Conservation (phyloP, 208 protist genomes). For the Zelonia costaricensis region DNA sequence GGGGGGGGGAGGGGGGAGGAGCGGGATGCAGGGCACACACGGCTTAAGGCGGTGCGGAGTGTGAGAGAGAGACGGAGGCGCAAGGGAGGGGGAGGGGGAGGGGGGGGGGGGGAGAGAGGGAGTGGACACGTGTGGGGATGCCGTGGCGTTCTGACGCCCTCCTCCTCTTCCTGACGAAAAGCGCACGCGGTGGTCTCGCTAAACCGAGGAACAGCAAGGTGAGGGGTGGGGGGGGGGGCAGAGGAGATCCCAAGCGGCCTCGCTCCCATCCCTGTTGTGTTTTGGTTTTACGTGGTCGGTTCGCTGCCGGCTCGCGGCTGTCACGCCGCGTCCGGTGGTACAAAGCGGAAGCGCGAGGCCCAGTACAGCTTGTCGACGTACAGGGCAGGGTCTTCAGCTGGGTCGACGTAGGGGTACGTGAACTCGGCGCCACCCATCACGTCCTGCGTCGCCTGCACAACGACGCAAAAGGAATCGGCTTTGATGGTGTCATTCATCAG, state of each 20-base stretch:
- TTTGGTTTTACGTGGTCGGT: too few relatives aligned
- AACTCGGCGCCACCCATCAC: slow-evolving; percentile 48
- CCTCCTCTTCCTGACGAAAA: too few relatives aligned
- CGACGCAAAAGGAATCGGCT: slow-evolving; percentile 43
- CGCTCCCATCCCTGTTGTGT: not conserved
- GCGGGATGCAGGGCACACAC: too few relatives aligned
- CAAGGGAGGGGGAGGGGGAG: not conserved
- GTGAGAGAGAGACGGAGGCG: not conserved
- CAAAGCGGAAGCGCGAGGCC: slow-evolving; percentile 70
- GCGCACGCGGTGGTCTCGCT: too few relatives aligned
- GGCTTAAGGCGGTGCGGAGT: too few relatives aligned
- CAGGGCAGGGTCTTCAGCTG: slow-evolving; percentile 31
- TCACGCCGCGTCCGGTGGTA: slow-evolving; percentile 14
- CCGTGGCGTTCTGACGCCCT: not conserved
- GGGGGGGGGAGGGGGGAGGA: not conserved
- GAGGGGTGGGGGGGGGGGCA: too few relatives aligned
- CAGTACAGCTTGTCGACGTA: slow-evolving; percentile 59
- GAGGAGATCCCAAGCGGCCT: not conserved
- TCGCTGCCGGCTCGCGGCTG: not conserved
- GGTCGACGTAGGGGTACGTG: slow-evolving; percentile 62
- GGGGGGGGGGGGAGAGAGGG: not conserved
- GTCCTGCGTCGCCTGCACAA: slow-evolving; percentile 36
- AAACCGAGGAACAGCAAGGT: too few relatives aligned
- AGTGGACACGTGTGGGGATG: not conserved
- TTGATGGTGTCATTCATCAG: slow-evolving; percentile 22